Evolutionary conservation across 1,284 basidiomycete genomes (phyloP), one percentile per base, ranked within the genome.

Genomic region (Ganoderma leucocontextum): DNA sequence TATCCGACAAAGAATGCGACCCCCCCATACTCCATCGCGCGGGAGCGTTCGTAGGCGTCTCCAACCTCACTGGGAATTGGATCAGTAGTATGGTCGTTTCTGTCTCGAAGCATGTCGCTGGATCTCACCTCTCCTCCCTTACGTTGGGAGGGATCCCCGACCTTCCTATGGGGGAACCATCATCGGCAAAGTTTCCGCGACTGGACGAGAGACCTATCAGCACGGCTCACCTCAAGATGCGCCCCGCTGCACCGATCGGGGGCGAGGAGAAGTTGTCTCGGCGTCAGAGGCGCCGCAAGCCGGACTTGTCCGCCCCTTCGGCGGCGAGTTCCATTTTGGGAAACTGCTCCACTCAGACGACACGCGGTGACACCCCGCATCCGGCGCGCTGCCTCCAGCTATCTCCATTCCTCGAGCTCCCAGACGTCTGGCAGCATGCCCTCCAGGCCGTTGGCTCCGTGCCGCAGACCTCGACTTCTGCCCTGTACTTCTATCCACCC

Each of bases 401-500:
- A 0, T 62, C 65, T 4, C 60, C 61, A 1, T 63, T 67, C 42
- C 19, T 9, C 13, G 44, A 55, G 12, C 2, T 67, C 5, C 0
- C 66, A 4, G 6, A 0, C 3, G 17, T 39, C 25, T 67, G 66
- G 66, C 33, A 19, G 1, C 0, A 7, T 1, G 62, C 66, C 0
- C 19, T 63, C 0, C 41, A 25, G 35, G 61, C 41, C 2, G 53
- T 42, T 19, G 22, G 17, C 9, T 55, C 60, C 19, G 13, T 63
- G 6, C 47, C 62, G 0, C 38, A 5, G 1, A 4, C 38, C 5
- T 2, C n/a, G 7, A 33, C 7, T 25, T 60, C 66, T 6, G 57
- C 38, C 2, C 4, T 25, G 6, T 63, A 67, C 36, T 67, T 67
- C 33, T 67, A 42, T 22, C 66, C 62, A 2, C 66, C 62, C 2